Conservation (phyloP, 2,329 filamentous ascomycete genomes). For the Aspergillus brunneoviolaceus region DNA sequence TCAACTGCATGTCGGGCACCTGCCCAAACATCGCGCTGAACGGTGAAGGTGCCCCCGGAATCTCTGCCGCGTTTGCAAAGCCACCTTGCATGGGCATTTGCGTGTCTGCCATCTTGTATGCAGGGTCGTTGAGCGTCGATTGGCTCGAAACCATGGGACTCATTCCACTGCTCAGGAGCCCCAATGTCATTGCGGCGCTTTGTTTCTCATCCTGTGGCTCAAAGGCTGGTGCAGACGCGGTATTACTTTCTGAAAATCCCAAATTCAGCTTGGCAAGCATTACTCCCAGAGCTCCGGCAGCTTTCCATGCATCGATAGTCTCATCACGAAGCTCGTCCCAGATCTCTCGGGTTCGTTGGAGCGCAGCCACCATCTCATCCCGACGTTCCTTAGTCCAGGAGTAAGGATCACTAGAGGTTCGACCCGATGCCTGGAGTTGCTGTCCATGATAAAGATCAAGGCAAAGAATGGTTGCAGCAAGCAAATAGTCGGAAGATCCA, state of each 20-base stretch:
- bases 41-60: slow-evolving; percentile 49
- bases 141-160: slow-evolving; percentile 46
- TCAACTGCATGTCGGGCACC: slow-evolving; percentile 57
- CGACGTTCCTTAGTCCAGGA: slow-evolving; percentile 53
- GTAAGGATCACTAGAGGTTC: slow-evolving; percentile 40
- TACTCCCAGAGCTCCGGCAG: slow-evolving; percentile 73
- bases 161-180: slow-evolving; percentile 64
- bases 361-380: slow-evolving; percentile 70
- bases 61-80: slow-evolving; percentile 31
- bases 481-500: slow-evolving; percentile 79
- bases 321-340: slow-evolving; percentile 76
- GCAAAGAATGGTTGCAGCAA: slow-evolving; percentile 80
- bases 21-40: slow-evolving; percentile 57
- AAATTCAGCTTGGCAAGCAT: slow-evolving; percentile 74
- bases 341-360: slow-evolving; percentile 72
- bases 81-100: slow-evolving; percentile 25
- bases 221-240: slow-evolving; percentile 25
- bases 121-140: slow-evolving; percentile 29
- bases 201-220: slow-evolving; percentile 56
- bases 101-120: slow-evolving; percentile 32
- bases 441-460: slow-evolving; percentile 71
- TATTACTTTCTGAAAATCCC: slow-evolving; percentile 26
- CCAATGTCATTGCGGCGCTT: slow-evolving; percentile 70
- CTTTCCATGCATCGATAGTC: slow-evolving; percentile 89
- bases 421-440: slow-evolving; percentile 35